Conservation (phyloP, 495 filamentous ascomycete species). For the Penicillium lividum region DNA sequence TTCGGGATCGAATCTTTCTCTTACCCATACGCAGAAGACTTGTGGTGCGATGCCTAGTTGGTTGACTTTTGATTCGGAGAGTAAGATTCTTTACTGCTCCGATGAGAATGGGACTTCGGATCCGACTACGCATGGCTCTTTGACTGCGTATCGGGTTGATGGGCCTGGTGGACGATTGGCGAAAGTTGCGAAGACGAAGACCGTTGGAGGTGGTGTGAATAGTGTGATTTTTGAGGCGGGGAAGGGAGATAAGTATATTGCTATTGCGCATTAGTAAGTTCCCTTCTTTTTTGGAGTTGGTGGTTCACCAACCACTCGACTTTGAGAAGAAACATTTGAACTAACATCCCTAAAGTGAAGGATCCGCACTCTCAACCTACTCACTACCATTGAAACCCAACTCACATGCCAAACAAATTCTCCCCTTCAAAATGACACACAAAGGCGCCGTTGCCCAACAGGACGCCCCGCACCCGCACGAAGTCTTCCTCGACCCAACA, state of each 20-base stretch:
- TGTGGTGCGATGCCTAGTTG: constrained; percentile 61
- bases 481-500: constrained; percentile 69
- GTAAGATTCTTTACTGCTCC: constrained; percentile 58
- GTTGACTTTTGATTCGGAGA: constrained; percentile 56
- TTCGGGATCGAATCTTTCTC: constrained; percentile 34
- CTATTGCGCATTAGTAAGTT: constrained; percentile 50
- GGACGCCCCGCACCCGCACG: constrained; percentile 68
- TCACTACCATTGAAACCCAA: constrained; percentile 29
- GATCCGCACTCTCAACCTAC: constrained; percentile 40
- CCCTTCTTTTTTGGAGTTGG: background rate
- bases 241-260: constrained; percentile 35
- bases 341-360: constrained; percentile 28
- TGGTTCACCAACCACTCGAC: no score
- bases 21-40: constrained; percentile 37
- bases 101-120: constrained; percentile 58
- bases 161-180: constrained; percentile 27
- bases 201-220: constrained; percentile 40
- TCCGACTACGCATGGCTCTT: constrained; percentile 27
- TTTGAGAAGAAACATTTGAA: background rate
- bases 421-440: constrained; percentile 50
- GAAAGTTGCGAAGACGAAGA: constrained; percentile 26
- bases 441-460: constrained; percentile 60
- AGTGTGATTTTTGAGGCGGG: constrained; percentile 38
- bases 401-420: constrained; percentile 40
- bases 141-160: constrained; percentile 27